These are phyloP conservation scores for Cocos nucifera DNA, from an alignment of 176 grass and related monocot genomes.

Conservation along the genomic window DNA sequence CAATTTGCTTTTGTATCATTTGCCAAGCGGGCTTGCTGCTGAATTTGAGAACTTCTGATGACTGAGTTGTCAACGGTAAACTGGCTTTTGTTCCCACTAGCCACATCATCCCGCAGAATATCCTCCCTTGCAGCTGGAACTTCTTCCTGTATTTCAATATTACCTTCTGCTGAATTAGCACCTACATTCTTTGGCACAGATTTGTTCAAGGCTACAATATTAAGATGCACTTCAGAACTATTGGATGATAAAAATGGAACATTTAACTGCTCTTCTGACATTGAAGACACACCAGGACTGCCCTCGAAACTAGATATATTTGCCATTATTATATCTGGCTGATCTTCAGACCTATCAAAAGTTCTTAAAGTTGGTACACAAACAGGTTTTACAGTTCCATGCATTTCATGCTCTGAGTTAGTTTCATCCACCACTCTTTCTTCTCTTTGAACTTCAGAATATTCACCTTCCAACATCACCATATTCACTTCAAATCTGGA, in stretches of 20 bases:
- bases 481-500: constrained; percentile 6
- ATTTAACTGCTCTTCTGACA: not conserved
- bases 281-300: not conserved
- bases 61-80: not conserved
- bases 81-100: not conserved
- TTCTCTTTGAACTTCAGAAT: constrained; percentile 14
- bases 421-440: not conserved
- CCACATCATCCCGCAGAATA: not conserved
- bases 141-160: constrained; percentile 12
- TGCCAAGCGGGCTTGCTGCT: constrained; percentile 5
- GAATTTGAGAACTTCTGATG: constrained; percentile 3
- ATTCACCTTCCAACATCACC: constrained; percentile 26
- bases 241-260: constrained; percentile 1
- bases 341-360: constrained; percentile 5
- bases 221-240: constrained; percentile 47
- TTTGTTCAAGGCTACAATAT: constrained; percentile 33
- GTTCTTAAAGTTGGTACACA: not conserved
- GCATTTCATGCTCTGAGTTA: too few relatives aligned
- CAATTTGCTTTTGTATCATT: constrained; percentile 16
- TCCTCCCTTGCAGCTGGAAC: constrained; percentile 3
- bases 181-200: constrained; percentile 25
- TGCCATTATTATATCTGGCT: constrained; percentile 1
- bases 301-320: constrained; percentile 16
- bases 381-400: constrained; percentile 4
- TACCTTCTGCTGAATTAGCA: constrained; percentile 18